phyloP scores from a whole-genome alignment of 441 rosid species.

The Adansonia gregorii region DNA sequence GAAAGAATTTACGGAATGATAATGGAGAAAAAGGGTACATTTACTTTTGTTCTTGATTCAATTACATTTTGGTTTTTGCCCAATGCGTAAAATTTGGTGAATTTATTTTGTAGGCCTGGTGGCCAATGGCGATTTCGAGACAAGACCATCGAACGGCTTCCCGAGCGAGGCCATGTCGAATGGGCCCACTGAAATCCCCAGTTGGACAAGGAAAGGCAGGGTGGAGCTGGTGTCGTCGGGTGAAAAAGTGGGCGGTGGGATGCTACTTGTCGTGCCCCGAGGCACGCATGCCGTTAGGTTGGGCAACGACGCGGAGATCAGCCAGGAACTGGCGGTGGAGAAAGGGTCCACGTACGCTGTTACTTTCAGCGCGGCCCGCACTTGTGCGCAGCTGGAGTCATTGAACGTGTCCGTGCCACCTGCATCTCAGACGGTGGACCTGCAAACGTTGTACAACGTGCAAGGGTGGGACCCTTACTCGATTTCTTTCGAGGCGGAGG shows the following conservation, averaged over 20 bases:
- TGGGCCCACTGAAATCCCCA: conserved; percentile 58
- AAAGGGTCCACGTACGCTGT: conserved; percentile 80
- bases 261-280: conserved; percentile 87
- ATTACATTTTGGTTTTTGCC: not conserved
- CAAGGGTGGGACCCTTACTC: conserved; percentile 99
- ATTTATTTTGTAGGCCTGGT: conserved; percentile 50
- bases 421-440: conserved; percentile 75
- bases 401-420: conserved; percentile 80
- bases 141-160: conserved; percentile 64
- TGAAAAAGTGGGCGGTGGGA: conserved; percentile 90
- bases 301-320: conserved; percentile 92
- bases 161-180: conserved; percentile 54
- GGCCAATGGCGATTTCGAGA: conserved; percentile 79
- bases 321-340: conserved; percentile 81
- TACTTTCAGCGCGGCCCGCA: conserved; percentile 95
- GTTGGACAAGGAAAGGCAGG: conserved; percentile 69
- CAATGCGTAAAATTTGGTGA: not conserved
- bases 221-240: conserved; percentile 84
- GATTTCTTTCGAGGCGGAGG: conserved; percentile 77
- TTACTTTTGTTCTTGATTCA: not conserved
- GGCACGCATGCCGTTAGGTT: conserved; percentile 78
- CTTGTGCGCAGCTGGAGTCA: conserved; percentile 91
- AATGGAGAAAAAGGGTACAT: not conserved
- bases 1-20: not conserved
- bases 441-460: conserved; percentile 87